phyloP scores from a whole-genome alignment of 768 basidiomycete genomes.

The Grammothele lineata region DNA sequence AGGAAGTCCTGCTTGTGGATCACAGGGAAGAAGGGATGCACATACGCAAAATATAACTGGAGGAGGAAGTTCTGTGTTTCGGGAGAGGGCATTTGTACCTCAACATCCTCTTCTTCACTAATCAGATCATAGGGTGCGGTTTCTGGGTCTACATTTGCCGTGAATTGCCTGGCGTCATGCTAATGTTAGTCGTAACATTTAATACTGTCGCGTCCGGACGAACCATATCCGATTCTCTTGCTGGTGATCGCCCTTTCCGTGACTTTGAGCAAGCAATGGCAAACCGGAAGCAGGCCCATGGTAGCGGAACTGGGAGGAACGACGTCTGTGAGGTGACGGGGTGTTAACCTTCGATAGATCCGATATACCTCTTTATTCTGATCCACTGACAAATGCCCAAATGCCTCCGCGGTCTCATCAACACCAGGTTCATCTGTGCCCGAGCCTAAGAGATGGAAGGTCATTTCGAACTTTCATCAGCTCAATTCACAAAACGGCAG shows the following conservation, averaged over 20 bases:
- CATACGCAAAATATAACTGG: slow-evolving; percentile 75
- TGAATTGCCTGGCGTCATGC: slow-evolving; percentile 18
- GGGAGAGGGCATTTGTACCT: slow-evolving; percentile 47
- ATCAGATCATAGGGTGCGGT: not conserved
- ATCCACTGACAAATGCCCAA: slow-evolving; percentile 71
- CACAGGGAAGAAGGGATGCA: slow-evolving; percentile 81
- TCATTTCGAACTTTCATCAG: no score
- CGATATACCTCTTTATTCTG: slow-evolving; percentile 64
- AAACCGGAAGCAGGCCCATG: slow-evolving; percentile 78
- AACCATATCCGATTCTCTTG: slow-evolving; percentile 41
- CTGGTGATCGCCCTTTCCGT: slow-evolving; percentile 60
- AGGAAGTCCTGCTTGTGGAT: slow-evolving; percentile 71
- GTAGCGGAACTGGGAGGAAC: slow-evolving; percentile 61
- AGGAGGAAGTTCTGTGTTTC: slow-evolving; percentile 65
- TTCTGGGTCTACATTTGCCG: slow-evolving; percentile 3
- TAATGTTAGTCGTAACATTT: not conserved
- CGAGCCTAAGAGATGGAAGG: not conserved
- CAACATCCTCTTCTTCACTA: slow-evolving; percentile 5
- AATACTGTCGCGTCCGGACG: no score
- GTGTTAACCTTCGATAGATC: not conserved
- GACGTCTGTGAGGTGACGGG: slow-evolving; percentile 4
- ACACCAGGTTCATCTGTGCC: slow-evolving; percentile 11
- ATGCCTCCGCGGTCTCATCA: slow-evolving; percentile 47
- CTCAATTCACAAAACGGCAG: no score
- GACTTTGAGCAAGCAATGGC: slow-evolving; percentile 63